Evolutionary conservation across 2,329 filamentous ascomycete genomes (phyloP).

Genomic region (Apiospora rasikravindrae): DNA sequence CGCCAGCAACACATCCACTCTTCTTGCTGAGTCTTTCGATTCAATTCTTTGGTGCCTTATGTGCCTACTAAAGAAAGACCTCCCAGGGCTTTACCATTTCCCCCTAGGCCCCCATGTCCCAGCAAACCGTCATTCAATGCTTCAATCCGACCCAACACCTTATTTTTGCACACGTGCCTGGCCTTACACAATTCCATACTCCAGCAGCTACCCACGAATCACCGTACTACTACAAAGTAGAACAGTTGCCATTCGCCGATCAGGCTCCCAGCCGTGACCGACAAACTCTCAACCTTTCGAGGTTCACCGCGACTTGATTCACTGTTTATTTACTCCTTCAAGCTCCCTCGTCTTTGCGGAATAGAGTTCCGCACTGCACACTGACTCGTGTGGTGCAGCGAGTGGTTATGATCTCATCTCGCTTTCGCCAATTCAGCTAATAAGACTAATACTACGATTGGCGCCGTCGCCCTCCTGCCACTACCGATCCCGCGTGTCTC

Average conservation of each 20-base stretch:
- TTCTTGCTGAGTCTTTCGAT: conserved; percentile 10
- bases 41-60: background rate
- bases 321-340: background rate
- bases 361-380: conserved; percentile 8
- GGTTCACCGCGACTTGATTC: background rate
- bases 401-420: conserved; percentile 5
- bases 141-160: background rate
- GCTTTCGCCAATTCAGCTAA: conserved; percentile 6
- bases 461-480: background rate
- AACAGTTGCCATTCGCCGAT: background rate
- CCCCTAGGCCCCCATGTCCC: background rate
- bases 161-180: conserved; percentile 15
- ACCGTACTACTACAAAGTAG: background rate
- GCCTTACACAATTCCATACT: background rate
- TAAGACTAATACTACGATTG: background rate
- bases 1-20: conserved; percentile 3
- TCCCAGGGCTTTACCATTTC: background rate
- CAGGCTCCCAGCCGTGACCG: background rate
- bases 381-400: background rate
- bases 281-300: conserved; percentile 4
- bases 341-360: background rate
- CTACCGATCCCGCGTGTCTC: background rate
- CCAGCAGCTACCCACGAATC: background rate
- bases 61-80: background rate
- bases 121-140: background rate